Conservation (phyloP, 2,329 filamentous ascomycete genomes). For the Clarireedia monteithiana region DNA sequence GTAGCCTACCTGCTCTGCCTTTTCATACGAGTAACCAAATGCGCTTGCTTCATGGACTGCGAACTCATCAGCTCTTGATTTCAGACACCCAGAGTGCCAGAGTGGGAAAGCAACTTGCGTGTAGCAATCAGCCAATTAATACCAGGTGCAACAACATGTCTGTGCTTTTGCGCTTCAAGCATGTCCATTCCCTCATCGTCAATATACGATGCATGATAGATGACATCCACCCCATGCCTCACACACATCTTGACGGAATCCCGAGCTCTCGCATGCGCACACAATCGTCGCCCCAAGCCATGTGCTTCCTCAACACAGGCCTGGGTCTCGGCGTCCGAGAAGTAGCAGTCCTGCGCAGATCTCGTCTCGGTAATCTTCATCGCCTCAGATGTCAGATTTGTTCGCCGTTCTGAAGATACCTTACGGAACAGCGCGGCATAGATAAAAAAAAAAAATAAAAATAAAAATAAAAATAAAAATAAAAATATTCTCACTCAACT, state of each 20-base stretch:
- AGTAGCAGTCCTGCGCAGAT: conserved; percentile 38
- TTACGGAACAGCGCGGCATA: not conserved
- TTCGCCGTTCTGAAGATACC: too few relatives aligned
- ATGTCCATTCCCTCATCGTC: conserved; percentile 34
- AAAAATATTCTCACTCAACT: too few relatives aligned
- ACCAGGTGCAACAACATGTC: conserved; percentile 34
- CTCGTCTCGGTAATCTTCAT: conserved; percentile 23
- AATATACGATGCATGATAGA: conserved; percentile 38
- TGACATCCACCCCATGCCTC: conserved; percentile 37
- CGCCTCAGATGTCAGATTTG: too few relatives aligned
- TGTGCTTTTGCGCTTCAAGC: conserved; percentile 32
- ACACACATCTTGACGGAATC: conserved; percentile 38
- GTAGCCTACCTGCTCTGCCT: conserved; percentile 37
- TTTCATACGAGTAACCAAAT: conserved; percentile 34
- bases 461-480: too few relatives aligned
- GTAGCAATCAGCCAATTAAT: conserved; percentile 37
- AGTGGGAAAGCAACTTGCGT: not conserved
- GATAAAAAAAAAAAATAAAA: too few relatives aligned
- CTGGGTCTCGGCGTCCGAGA: conserved; percentile 36
- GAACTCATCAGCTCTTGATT: not conserved
- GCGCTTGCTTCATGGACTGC: conserved; percentile 19
- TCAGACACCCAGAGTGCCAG: not conserved
- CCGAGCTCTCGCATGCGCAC: conserved; percentile 36
- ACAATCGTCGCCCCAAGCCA: conserved; percentile 30
- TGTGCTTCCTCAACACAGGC: conserved; percentile 41